Evolutionary conservation across 257 asterid species (phyloP).

Genomic region (Salvia miltiorrhiza): DNA sequence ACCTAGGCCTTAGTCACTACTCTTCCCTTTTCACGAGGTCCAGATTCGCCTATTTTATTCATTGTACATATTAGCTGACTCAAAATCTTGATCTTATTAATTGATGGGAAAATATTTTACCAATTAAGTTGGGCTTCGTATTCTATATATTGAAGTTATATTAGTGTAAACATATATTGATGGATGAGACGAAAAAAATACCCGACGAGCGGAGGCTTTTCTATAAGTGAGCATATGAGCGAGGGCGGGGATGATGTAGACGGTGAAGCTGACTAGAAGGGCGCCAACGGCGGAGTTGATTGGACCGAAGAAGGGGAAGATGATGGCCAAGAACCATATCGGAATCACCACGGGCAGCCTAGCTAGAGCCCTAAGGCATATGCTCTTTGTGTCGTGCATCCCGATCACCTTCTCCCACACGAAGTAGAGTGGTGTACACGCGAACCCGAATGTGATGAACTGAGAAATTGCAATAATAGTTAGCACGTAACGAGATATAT

Average conservation of each 20-base stretch:
- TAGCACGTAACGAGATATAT: not conserved
- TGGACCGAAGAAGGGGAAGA: constrained; percentile 94
- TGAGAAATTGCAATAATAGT: constrained; percentile 18
- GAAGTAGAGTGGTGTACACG: constrained; percentile 87
- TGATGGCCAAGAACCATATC: constrained; percentile 92
- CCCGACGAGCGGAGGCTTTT: constrained; percentile 82
- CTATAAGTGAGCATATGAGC: constrained; percentile 93
- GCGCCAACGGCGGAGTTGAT: constrained; percentile 95
- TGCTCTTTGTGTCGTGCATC: constrained; percentile 84
- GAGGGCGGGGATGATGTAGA: constrained; percentile 79
- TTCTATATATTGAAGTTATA: too few relatives aligned
- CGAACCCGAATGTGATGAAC: constrained; percentile 94
- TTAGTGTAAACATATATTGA: not conserved
- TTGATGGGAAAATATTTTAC: too few relatives aligned
- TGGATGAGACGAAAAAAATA: constrained; percentile 3
- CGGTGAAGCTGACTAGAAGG: constrained; percentile 90
- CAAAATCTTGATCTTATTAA: too few relatives aligned
- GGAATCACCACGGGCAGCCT: constrained; percentile 89
- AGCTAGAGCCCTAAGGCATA: constrained; percentile 80
- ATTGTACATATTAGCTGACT: not conserved
- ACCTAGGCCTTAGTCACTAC: not conserved
- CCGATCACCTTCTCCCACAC: constrained; percentile 99
- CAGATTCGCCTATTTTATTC: not conserved
- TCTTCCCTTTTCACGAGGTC: not conserved
- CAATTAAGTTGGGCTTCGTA: too few relatives aligned